Evolutionary conservation across 1,284 basidiomycete species (phyloP), one percentile per base, ranked within the genome.

Genomic region (Sparassis latifolia): DNA sequence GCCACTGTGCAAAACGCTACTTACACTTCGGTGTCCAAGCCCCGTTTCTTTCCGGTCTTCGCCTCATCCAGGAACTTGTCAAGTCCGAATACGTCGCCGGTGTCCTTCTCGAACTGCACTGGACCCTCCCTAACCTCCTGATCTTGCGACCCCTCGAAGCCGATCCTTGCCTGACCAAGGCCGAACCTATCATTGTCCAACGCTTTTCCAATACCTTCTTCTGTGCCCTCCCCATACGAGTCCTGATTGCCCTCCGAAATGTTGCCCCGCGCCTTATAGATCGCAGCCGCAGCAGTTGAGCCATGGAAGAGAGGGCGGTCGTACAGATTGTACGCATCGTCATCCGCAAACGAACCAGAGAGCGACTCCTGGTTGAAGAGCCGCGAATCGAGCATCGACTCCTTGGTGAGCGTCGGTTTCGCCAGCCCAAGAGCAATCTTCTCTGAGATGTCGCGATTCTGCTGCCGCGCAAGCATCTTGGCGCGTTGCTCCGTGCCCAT

Each of bases 91-190:
- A 97, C 94, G 76, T 99, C 97, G 5, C 82, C 80, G 1, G 87
- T 84, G 63, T 99, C 97, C 75, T 97, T 97, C 74, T 99, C 97
- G 64, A 99, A 99, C 66, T 97, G 93, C 33, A 99, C 97, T n/a
- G 97, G 97, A 0, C 97, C 92, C 58, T 92, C 87, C 54, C 87
- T 74, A 35, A 88, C 75, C 63, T 92, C 89, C 64, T 92, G 89
- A 38, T 91, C 86, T 48, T 75, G 75, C 3, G 89, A 84, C 43
- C 94, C 94, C 66, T 95, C 90, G 63, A 99, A 99, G 9, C 92
- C 93, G 61, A 87, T 75, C 50, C 78, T 77, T 7, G 91, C 84
- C 52, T 83, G 82, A n/a, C 94, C 97, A 31, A 99, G 74, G 20
- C 86, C 87, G 66, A 99, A 99, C 49, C 97, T 80, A 65, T 99